phyloP scores from a whole-genome alignment of 441 rosid genomes.

The Hypseocharis bilobata region DNA sequence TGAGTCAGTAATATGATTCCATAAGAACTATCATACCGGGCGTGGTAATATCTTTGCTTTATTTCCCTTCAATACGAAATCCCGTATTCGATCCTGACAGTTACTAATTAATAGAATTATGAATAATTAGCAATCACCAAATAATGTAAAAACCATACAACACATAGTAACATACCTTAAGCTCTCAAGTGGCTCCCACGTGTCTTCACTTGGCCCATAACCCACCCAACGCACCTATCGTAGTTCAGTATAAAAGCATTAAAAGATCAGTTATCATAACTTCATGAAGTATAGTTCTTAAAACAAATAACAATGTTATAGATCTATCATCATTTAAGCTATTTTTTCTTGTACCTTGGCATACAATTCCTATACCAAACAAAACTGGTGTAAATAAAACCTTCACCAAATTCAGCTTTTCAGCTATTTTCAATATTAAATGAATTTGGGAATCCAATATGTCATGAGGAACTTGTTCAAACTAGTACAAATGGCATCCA shows the following conservation, averaged over 20 bases:
- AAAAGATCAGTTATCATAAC: no score
- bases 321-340: no score
- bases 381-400: no score
- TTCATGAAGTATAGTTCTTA: no score
- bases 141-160: not conserved
- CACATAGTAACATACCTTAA: constrained; percentile 33
- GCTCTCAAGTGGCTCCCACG: constrained; percentile 62
- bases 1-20: not conserved
- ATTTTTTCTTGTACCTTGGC: not conserved
- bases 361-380: no score
- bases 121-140: not conserved
- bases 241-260: not conserved
- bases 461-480: no score
- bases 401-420: no score
- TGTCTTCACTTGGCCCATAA: constrained; percentile 41
- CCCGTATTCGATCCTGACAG: constrained; percentile 35
- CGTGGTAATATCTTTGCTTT: constrained; percentile 41
- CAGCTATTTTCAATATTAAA: no score
- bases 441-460: no score
- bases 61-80: constrained; percentile 39
- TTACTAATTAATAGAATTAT: constrained; percentile 27
- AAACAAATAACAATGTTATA: no score
- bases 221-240: constrained; percentile 55
- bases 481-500: no score
- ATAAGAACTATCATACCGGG: constrained; percentile 33